phyloP scores from a whole-genome alignment of 106 monocot species.

The Phalaenopsis aphrodite region DNA sequence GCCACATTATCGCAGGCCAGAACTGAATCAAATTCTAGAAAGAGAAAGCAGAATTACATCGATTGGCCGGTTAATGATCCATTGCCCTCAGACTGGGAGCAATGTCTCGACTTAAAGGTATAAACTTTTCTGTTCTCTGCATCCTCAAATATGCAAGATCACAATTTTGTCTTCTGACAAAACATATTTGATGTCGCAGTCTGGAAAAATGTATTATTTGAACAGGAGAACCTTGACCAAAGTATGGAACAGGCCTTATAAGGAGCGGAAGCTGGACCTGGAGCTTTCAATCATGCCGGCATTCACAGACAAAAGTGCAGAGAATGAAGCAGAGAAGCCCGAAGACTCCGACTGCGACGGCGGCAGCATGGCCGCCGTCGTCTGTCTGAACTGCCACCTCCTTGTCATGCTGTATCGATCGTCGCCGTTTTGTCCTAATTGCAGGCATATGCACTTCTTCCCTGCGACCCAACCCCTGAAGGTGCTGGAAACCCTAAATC shows the following conservation, averaged over 20 bases:
- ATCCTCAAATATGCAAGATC: too few relatives aligned
- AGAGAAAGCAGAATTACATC: too few relatives aligned
- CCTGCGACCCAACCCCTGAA: constrained; percentile 12
- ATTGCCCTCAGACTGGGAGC: too few relatives aligned
- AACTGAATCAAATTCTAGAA: too few relatives aligned
- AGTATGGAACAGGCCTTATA: constrained; percentile 51
- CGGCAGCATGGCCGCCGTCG: constrained; percentile 59
- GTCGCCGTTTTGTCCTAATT: constrained; percentile 83
- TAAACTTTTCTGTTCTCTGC: too few relatives aligned
- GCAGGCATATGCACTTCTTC: constrained; percentile 68
- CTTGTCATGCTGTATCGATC: constrained; percentile 82
- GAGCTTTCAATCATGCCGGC: constrained; percentile 50
- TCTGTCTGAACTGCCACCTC: constrained; percentile 74
- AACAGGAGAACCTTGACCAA: constrained; percentile 57
- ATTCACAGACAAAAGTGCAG: background rate
- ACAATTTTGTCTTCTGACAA: too few relatives aligned
- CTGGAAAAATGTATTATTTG: constrained; percentile 66
- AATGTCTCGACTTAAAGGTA: too few relatives aligned
- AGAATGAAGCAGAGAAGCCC: background rate
- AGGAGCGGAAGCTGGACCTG: constrained; percentile 39
- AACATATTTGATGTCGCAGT: constrained; percentile 13
- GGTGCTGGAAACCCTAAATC: constrained; percentile 59
- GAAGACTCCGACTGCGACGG: background rate
- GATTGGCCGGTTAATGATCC: too few relatives aligned
- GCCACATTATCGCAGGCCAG: too few relatives aligned